These are phyloP conservation scores for Papilionanthe hybrid DNA, from an alignment of 116 monocot genomes.

Conservation along the genomic window DNA sequence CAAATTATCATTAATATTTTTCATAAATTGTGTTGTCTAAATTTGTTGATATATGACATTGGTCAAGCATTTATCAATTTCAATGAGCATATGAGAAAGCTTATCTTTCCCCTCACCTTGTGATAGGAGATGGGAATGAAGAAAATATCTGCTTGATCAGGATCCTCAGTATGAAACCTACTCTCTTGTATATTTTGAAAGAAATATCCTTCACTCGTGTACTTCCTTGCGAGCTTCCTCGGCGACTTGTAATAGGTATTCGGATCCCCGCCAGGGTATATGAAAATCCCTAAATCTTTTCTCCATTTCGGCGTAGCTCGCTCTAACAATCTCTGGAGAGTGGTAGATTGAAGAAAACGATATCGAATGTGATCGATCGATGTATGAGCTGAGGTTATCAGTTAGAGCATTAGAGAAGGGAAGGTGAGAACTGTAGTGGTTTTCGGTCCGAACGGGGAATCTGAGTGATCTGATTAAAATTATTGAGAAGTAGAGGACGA, in stretches of 20 bases:
- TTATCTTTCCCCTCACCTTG: conserved; percentile 87
- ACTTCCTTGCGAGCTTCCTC: conserved; percentile 94
- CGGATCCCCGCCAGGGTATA: conserved; percentile 90
- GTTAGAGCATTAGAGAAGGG: not conserved
- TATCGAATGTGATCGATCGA: not conserved
- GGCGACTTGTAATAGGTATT: conserved; percentile 85
- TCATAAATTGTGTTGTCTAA: no score
- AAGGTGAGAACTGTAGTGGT: not conserved
- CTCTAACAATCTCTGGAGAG: conserved; percentile 56
- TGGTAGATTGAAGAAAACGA: conserved; percentile 53
- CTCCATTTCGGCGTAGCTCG: conserved; percentile 70
- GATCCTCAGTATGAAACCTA: conserved; percentile 70
- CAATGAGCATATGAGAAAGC: not conserved
- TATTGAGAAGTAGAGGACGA: conserved; percentile 40
- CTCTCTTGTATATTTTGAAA: conserved; percentile 94
- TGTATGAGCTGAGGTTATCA: not conserved
- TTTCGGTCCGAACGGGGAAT: conserved; percentile 11
- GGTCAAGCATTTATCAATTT: not conserved
- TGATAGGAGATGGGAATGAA: conserved; percentile 89
- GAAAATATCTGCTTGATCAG: conserved; percentile 76
- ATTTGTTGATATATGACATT: no score
- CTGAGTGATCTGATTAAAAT: conserved; percentile 42
- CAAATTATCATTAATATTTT: no score
- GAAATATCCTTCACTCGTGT: conserved; percentile 95
- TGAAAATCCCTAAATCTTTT: conserved; percentile 66